Evolutionary conservation across 257 asterid species (phyloP).

Genomic region (Asclepias syriaca): DNA sequence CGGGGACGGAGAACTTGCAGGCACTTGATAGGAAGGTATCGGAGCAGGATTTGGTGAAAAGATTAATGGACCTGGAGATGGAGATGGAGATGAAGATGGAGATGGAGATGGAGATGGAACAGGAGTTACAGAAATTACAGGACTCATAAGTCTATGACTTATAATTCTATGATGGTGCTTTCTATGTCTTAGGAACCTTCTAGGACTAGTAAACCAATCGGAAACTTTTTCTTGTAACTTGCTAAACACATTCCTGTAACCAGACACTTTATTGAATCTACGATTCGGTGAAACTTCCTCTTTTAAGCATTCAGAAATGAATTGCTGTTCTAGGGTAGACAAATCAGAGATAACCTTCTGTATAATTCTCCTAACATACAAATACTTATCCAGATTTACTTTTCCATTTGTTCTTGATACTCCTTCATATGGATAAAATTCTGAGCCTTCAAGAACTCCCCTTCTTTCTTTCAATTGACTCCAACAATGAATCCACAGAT

Average conservation of each 20-base stretch:
- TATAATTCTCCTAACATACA: conserved; percentile 26
- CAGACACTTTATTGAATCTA: conserved; percentile 8
- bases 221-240: conserved; percentile 31
- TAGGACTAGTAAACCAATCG: conserved; percentile 37
- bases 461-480: conserved; percentile 36
- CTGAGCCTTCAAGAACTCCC: conserved; percentile 22
- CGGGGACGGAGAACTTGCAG: conserved; percentile 31
- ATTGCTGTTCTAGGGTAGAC: conserved; percentile 31
- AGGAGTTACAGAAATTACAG: too few species aligned
- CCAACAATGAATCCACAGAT: conserved; percentile 36
- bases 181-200: conserved; percentile 54
- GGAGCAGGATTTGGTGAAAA: conserved; percentile 22
- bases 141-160: too few species aligned
- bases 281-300: conserved; percentile 16
- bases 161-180: neutral
- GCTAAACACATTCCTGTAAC: conserved; percentile 11
- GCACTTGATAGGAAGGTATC: conserved; percentile 16
- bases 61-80: conserved; percentile 28
- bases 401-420: conserved; percentile 9
- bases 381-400: conserved; percentile 24
- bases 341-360: conserved; percentile 34
- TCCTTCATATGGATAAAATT: conserved; percentile 16
- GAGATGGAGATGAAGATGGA: conserved; percentile 27
- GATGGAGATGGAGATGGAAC: conserved; percentile 27
- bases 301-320: conserved; percentile 37